These are phyloP conservation scores for Usnea hakonensis DNA, from an alignment of 495 filamentous ascomycete genomes.

Conservation along the genomic window DNA sequence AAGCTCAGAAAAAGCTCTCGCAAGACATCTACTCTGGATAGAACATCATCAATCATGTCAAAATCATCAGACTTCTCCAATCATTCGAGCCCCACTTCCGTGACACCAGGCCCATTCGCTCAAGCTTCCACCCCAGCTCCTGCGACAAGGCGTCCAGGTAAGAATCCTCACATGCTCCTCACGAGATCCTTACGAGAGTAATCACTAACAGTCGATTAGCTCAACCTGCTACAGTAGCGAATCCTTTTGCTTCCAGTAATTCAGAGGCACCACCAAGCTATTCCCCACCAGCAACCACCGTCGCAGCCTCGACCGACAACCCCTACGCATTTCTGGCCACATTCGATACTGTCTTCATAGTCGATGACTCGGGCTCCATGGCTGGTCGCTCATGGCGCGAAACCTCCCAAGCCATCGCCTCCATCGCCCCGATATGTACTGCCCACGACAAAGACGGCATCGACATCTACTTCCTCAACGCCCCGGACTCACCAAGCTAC, in stretches of 20 bases:
- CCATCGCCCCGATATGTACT: conserved; percentile 81
- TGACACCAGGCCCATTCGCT: background rate
- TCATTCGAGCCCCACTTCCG: background rate
- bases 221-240: conserved; percentile 15
- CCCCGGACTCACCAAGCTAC: conserved; percentile 39
- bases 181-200: background rate
- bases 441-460: conserved; percentile 81
- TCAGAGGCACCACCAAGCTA: conserved; percentile 16
- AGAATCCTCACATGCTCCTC: background rate
- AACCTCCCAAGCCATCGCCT: conserved; percentile 59
- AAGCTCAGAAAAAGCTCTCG: background rate
- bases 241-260: conserved; percentile 13
- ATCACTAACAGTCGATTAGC: conserved; percentile 1
- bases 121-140: background rate
- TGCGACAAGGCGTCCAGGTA: conserved; percentile 12
- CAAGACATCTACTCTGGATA: background rate
- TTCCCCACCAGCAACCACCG: conserved; percentile 16
- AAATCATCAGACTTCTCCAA: conserved; percentile 5
- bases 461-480: conserved; percentile 89
- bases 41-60: background rate
- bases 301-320: conserved; percentile 42
- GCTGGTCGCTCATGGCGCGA: conserved; percentile 69
- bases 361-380: conserved; percentile 93
- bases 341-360: conserved; percentile 89
- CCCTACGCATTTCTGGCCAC: conserved; percentile 72